Percentiles rank a stretch among this genome's conserved stretches.
phyloP scores from a whole-genome alignment of 805 yeast genomes.

The Tetrapisispora fleetii region DNA sequence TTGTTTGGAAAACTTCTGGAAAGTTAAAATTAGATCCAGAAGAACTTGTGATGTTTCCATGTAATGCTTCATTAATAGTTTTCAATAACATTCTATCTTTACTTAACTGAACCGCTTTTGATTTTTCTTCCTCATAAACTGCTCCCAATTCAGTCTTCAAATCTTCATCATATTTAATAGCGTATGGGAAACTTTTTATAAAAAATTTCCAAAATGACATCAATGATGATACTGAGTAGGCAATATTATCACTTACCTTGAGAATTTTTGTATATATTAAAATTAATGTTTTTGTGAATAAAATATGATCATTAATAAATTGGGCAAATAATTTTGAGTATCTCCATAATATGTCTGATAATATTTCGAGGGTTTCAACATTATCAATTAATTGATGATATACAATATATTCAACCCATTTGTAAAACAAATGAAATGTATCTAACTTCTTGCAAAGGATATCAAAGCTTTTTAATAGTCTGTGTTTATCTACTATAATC shows the following conservation, averaged over 20 bases:
- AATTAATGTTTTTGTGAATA: slow-evolving; percentile 26
- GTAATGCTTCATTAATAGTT: slow-evolving; percentile 8
- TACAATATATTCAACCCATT: slow-evolving; percentile 27
- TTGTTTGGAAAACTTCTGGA: slow-evolving; percentile 24
- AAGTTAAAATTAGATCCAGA: slow-evolving; percentile 10
- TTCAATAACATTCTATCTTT: slow-evolving; percentile 11
- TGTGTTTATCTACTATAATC: slow-evolving; percentile 11
- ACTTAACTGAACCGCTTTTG: slow-evolving; percentile 14
- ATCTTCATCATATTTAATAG: slow-evolving; percentile 23
- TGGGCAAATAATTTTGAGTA: slow-evolving; percentile 28
- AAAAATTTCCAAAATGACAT: slow-evolving; percentile 29
- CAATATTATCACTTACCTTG: slow-evolving; percentile 13
- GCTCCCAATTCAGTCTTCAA: slow-evolving; percentile 18
- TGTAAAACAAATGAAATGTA: slow-evolving; percentile 27
- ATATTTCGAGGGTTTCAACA: slow-evolving; percentile 21
- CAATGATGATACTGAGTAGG: slow-evolving; percentile 18
- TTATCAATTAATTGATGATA: slow-evolving; percentile 25
- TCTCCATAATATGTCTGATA: slow-evolving; percentile 23
- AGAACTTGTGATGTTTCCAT: not conserved
- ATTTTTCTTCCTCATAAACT: slow-evolving; percentile 25
- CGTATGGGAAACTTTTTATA: slow-evolving; percentile 21
- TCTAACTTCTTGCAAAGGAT: slow-evolving; percentile 17
- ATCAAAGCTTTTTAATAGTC: slow-evolving; percentile 14
- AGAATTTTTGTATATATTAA: slow-evolving; percentile 20
- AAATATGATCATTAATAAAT: slow-evolving; percentile 30